Conservation (phyloP, 129 eudicot species). For the Daucus carota region DH1_v3.0 NC_030383.2:63628501-63629000, state of each 20-base stretch:
- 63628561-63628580: neutral
- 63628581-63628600: neutral
- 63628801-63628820: conserved; percentile 83
- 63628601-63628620: neutral
- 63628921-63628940: conserved; percentile 94
- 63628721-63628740: conserved; percentile 91
- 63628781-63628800: conserved; percentile 63
- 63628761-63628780: conserved; percentile 71
- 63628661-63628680: neutral
- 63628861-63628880: neutral
- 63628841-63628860: neutral
- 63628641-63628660: neutral
- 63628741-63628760: conserved; percentile 76
- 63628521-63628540: conserved; percentile 62
- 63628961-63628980: conserved; percentile 57
- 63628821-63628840: conserved; percentile 43
- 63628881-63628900: conserved; percentile 5
- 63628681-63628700: conserved; percentile 10
- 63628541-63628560: conserved; percentile 84
- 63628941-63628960: conserved; percentile 76
- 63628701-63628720: conserved; percentile 48
- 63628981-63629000: conserved; percentile 42
- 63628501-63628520: conserved; percentile 84
- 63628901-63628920: conserved; percentile 68
- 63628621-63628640: neutral